Evolutionary conservation across 2,329 filamentous ascomycete species (phyloP), one percentile per base, ranked within the genome.

Genomic region (Trichophyton mentagrophytes): DNA sequence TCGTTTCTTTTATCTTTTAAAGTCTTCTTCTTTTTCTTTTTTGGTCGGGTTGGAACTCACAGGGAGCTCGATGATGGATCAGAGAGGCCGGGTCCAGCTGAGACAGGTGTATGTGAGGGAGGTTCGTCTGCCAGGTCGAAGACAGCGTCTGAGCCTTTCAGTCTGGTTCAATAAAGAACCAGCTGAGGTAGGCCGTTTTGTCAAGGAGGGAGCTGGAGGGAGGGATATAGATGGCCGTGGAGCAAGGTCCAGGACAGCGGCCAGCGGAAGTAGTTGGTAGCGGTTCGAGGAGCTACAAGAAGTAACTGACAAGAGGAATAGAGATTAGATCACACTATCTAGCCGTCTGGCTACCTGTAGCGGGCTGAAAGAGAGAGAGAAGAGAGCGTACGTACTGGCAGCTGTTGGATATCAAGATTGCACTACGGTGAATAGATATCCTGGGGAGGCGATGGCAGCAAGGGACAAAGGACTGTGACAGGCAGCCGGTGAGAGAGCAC

Each of bases 71-170:
- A 80, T 79, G 82, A 79, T 72, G 77, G 79, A 76, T 80, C 74
- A 80, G 82, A 81, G 79, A 80, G 75, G 84, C 85, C 85, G 83
- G 86, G 77, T 78, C 80, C 78, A 83, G 80, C 78, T 80, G 80
- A 82, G 80, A 82, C 78, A 75, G 76, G 73, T 74, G 72, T 73
- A 73, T 76, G 74, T 72, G 76, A 77, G 75, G 81, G 77, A 72
- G 71, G 78, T 79, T 84, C 81, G 83, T 87, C 81, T 81, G 86
- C 86, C 86, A 89, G 86, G 81, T 84, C 85, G 84, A 84, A 77
- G 74, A 56, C 74, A 76, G 77, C 76, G 67, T 68, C 69, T 68
- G 68, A 74, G 73, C 73, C 70, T 70, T 71, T 68, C 69, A 67
- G 65, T 70, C 74, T 72, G 72, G 73, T 71, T 75, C 74, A 71